phyloP scores from a whole-genome alignment of 2,329 filamentous ascomycete species.

The Fusarium kyushuense region DNA sequence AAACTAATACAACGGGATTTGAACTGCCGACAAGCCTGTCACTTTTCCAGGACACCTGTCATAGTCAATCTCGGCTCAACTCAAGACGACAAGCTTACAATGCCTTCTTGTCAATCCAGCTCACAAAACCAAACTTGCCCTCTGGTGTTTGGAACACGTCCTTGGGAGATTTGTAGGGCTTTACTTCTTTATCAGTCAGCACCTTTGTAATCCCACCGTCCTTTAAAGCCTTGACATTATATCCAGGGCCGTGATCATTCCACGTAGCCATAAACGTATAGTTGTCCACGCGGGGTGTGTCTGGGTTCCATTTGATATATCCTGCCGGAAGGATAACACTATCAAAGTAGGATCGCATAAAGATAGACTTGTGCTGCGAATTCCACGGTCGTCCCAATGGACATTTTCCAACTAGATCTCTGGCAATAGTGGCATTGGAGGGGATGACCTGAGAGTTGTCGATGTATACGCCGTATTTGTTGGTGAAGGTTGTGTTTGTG shows the following conservation, averaged over 20 bases:
- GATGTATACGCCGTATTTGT: slow-evolving; percentile 77
- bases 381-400: slow-evolving; percentile 74
- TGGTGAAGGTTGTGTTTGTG: slow-evolving; percentile 72
- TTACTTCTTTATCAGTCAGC: slow-evolving; percentile 53
- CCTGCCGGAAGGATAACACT: slow-evolving; percentile 64
- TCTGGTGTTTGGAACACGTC: slow-evolving; percentile 39
- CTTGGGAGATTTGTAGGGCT: slow-evolving; percentile 40
- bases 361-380: slow-evolving; percentile 66
- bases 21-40: neutral
- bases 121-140: slow-evolving; percentile 19
- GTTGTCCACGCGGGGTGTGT: slow-evolving; percentile 47
- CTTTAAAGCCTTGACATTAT: slow-evolving; percentile 61
- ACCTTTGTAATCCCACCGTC: slow-evolving; percentile 58
- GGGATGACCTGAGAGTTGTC: slow-evolving; percentile 65
- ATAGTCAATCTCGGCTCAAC: neutral
- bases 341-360: slow-evolving; percentile 67
- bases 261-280: slow-evolving; percentile 70
- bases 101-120: slow-evolving; percentile 34
- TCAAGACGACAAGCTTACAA: neutral
- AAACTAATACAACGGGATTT: neutral
- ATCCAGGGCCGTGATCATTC: slow-evolving; percentile 64
- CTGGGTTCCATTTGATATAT: slow-evolving; percentile 56
- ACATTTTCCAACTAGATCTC: slow-evolving; percentile 58
- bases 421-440: slow-evolving; percentile 62
- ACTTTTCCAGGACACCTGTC: neutral